Evolutionary conservation across 2,329 filamentous ascomycete species (phyloP), one percentile per base, ranked within the genome.

Genomic region (Orbilia quercus): DNA sequence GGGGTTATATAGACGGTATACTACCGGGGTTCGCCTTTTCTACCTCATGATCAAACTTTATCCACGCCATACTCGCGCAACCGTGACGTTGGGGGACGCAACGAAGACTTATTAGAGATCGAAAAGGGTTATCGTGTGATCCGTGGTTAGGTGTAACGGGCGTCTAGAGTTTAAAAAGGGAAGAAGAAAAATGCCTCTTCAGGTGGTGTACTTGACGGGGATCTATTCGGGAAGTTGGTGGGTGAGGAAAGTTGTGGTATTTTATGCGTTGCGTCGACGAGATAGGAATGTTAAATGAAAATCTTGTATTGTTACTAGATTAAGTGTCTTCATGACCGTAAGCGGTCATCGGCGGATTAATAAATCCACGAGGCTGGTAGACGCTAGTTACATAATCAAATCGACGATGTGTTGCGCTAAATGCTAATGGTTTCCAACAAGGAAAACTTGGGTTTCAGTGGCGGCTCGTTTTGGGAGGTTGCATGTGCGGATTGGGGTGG

Each of bases 221-320:
- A 1, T 38, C 18, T 7, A 16, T 25, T 51, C 18, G 34, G 42
- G 36, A 25, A 51, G 47, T 34, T 40, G 18, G 25, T 48, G 55
- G 25, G n/a, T 14, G 11, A 7, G 25, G 20, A 9, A 23, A 42
- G 7, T 16, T 25, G 59, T 64, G 34, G 59, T 36, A 64, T 55
- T 64, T 54, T 38, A 38, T 64, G 59, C 40, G 59, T 64, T 64
- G 59, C 16, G 59, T 22, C 36, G 36, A 54, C 48, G 38, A 28
- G 36, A 54, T 64, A 64, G 59, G 59, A 54, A 64, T 23, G 51
- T 25, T 34, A 34, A n/a, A n/a, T n/a, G n/a, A n/a, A n/a, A n/a
- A n/a, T n/a, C n/a, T n/a, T n/a, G n/a, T n/a, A n/a, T n/a, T n/a
- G n/a, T n/a, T n/a, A n/a, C n/a, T n/a, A n/a, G n/a, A n/a, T n/a